Base-by-base conservation (phyloP, 441 rosid genomes). In the Gossypium schwendimanii region DNA sequence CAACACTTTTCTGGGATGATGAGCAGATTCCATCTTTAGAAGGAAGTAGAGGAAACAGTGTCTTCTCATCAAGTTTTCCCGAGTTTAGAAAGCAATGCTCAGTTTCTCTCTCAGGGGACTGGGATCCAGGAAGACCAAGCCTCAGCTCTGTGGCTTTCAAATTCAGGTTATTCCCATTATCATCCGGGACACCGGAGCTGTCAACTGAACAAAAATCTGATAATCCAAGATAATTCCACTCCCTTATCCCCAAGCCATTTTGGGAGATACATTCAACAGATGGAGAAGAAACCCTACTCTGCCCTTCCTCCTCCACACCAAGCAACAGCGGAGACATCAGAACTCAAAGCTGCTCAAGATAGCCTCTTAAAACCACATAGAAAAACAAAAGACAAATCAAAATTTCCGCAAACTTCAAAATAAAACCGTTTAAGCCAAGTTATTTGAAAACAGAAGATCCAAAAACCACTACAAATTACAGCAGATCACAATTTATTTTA, bases 121-220 rank as follows among this genome's bases (percentile, higher is more conserved):
- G 91, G 8, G 89, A 89, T 69, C 92, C 91, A 0, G 98, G 97
- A 74, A 91, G 97, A n/a, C 98, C 96, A 21, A 93, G 91, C 75
- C 91, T 87, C 36, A 93, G 80, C 74, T 93, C 98, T 12, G 96
- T 89, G 68, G 98, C 97, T 82, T 88, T 87, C 75, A 91, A 75
- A 81, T 87, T 88, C 77, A 91, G 84, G 70, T 83, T 86, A 72
- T 23, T 79, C 83, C 83, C 85, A 59, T 57, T 76, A 33, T 72
- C 82, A 44, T 76, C 84, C 0, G 85, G 84, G 45, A 77, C 87
- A 1, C 80, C 81, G 44, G 84, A 87, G 53, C 89, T 83, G 69
- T 85, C 91, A 64, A 84, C 88, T 4, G 89, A 84, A 60, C 89
- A 87, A 76, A 87, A 87, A 41, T 85, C 86, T 0, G 93, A 85